Evolutionary conservation across 768 basidiomycete genomes (phyloP), one percentile per base, ranked within the genome.

Genomic region (Collybia sordida): DNA sequence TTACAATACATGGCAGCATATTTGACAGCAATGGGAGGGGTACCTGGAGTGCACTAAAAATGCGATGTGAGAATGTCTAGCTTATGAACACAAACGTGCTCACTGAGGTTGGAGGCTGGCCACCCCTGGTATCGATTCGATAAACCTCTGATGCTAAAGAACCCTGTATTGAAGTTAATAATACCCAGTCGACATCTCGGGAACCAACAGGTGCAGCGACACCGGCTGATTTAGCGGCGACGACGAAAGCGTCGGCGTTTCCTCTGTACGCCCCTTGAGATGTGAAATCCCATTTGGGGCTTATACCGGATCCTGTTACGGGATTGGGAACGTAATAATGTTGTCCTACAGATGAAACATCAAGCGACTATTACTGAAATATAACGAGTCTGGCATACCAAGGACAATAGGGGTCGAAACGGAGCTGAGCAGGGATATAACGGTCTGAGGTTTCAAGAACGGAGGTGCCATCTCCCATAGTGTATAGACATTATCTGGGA

Each of bases 241-340:
- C 60, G 21, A 79, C 75, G 52, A 70, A 82, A 3, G 78, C 78
- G 34, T 74, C 58, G 0, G 70, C 45, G 48, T 79, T 71, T 6
- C 74, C 75, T 31, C 64, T 60, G 15, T 67, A 64, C n/a, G 59
- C 57, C 3, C 68, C 71, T 14, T 64, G 65, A 4, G 72, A 70
- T 9, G 75, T 73, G 65, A 81, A 80, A 62, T 85, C 85, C 75
- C 82, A 81, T 55, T 77, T 72, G 1, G 85, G 81, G 48, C 69
- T 66, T 23, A 68, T 27, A 14, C 75, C 77, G 3, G 62, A 61
- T 4, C 72, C 75, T 4, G 71, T 64, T 44, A 67, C 51, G 4
- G 76, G 67, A 60, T 78, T 78, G 0, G 68, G 60, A 28, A 81
- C 69, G 62, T 83, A 88, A 70, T 77, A 85, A 55, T 87, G 83